Base-by-base conservation (phyloP, 352 stramenopile genomes). In the Phytophthora citrophthora region DNA sequence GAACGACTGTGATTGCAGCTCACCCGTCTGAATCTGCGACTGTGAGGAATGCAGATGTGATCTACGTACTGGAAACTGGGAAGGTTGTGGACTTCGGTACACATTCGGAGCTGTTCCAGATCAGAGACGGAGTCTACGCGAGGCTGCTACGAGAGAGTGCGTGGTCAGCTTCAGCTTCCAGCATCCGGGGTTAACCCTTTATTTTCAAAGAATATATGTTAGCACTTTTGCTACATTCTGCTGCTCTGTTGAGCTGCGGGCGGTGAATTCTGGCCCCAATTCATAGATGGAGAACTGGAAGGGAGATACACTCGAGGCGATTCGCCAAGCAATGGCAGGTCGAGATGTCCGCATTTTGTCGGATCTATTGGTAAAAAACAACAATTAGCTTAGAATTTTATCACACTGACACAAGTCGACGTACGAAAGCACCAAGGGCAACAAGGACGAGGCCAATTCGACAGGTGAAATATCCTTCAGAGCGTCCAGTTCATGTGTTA, bases 311-410 rank as follows among this genome's bases (percentile, higher is more conserved):
- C n/a, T 34, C 1, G 54, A 38, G 27, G 69, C 65, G 16, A 62
- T 65, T 4, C 64, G 64, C 64, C 64, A 72, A 1, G 77, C 80
- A 11, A 89, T 72, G 6, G 65, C 59, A 45, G 80, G 77, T 16
- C 74, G 65, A 23, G 76, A 90, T 18, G 77, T 82, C 27, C 72
- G 78, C 29, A 81, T 86, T 20, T 77, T 72, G 49, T 86, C 72
- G 27, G 74, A 79, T 8, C 78, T 88, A 68, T 32, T 15, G 12
- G 16, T 4, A 26, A 61, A 23, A 16, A 44, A 52, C 12, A 45
- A 44, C 3, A 15, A 69, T 54, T 29, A 54, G 23, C 20, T 15
- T 41, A 4, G 4, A 29, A 10, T 8, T 36, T 26, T 18, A 24
- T 12, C 18, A 20, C 38, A 4, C 3, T 29, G 4, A 24, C 8